Conservation (phyloP, 495 filamentous ascomycete species). For the Penicillium roqueforti region DNA sequence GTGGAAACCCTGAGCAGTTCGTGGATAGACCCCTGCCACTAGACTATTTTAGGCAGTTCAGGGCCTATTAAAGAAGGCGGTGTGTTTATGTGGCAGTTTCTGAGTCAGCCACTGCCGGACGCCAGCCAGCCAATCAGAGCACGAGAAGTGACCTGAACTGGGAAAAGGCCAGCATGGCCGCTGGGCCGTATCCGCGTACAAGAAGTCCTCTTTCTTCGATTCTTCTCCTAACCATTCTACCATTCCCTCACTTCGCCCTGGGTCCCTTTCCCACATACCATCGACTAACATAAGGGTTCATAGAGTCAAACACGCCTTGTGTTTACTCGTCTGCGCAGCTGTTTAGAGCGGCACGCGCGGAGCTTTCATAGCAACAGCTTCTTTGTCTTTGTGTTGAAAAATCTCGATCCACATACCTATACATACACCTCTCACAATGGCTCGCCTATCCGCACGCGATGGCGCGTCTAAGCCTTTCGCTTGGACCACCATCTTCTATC, state of each 20-base stretch:
- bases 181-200: slow-evolving; percentile 31
- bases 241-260: slow-evolving; percentile 19
- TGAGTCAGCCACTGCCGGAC: slow-evolving; percentile 24
- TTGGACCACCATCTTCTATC: slow-evolving; percentile 77
- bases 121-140: slow-evolving; percentile 31
- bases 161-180: slow-evolving; percentile 50
- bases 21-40: slow-evolving; percentile 12
- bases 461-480: slow-evolving; percentile 49
- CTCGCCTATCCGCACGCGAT: slow-evolving; percentile 40
- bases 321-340: slow-evolving; percentile 18
- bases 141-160: slow-evolving; percentile 42
- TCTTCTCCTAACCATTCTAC: slow-evolving; percentile 13
- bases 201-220: slow-evolving; percentile 18
- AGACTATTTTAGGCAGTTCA: slow-evolving; percentile 1
- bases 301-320: slow-evolving; percentile 18
- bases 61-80: slow-evolving; percentile 26
- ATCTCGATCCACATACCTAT: slow-evolving; percentile 5
- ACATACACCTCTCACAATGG: slow-evolving; percentile 38
- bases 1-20: not conserved
- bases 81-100: slow-evolving; percentile 8
- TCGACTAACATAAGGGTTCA: slow-evolving; percentile 11
- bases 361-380: slow-evolving; percentile 17
- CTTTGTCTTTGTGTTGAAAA: slow-evolving; percentile 10
- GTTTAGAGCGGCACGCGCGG: slow-evolving; percentile 10
- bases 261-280: slow-evolving; percentile 18